Conservation (phyloP, 768 basidiomycete genomes). For the Boletus vinaceobasis region DNA sequence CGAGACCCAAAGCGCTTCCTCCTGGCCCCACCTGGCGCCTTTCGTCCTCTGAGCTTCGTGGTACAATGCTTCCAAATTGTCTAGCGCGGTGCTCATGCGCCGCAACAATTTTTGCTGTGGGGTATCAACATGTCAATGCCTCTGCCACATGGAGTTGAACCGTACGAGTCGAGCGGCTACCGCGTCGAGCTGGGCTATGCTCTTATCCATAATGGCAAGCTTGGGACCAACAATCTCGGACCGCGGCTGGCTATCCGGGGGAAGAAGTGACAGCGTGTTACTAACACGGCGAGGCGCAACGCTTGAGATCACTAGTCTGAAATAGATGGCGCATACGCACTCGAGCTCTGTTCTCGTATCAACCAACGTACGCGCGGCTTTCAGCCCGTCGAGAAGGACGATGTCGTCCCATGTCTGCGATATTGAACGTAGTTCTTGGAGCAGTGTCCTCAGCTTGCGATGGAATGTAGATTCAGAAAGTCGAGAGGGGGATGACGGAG, state of each 20-base stretch:
- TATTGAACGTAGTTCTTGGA: constrained; percentile 64
- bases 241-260: constrained; percentile 51
- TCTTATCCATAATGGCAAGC: constrained; percentile 63
- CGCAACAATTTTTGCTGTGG: constrained; percentile 66
- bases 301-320: not conserved
- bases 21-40: constrained; percentile 66
- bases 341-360: constrained; percentile 83
- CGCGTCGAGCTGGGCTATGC: constrained; percentile 54
- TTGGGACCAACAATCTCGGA: constrained; percentile 61
- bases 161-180: constrained; percentile 67
- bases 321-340: constrained; percentile 45
- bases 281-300: constrained; percentile 32
- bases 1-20: constrained; percentile 76
- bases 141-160: not conserved
- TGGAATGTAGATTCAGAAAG: constrained; percentile 72
- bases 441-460: constrained; percentile 63
- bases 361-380: constrained; percentile 64
- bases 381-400: constrained; percentile 74
- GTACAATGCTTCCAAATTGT: constrained; percentile 60
- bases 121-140: not conserved
- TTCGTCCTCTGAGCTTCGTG: constrained; percentile 69
- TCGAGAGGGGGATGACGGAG: constrained; percentile 40
- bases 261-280: constrained; percentile 58
- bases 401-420: constrained; percentile 82
- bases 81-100: constrained; percentile 60